Conservation (phyloP, 495 filamentous ascomycete genomes). For the Glonium stellatum region DNA sequence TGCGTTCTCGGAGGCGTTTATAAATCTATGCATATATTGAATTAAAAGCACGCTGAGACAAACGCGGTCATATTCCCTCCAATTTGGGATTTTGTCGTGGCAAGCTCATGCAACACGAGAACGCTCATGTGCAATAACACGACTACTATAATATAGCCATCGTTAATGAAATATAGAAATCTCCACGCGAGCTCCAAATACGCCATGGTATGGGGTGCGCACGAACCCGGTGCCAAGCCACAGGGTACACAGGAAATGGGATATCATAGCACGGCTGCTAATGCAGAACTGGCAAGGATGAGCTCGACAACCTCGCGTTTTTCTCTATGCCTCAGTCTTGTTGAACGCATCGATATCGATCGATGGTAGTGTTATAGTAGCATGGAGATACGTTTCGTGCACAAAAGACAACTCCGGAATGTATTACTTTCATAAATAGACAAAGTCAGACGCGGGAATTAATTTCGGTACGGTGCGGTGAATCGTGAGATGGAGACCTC, state of each 20-base stretch:
- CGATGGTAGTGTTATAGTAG: neutral
- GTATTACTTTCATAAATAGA: neutral
- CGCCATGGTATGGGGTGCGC: neutral
- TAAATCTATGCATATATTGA: neutral
- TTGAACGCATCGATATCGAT: neutral
- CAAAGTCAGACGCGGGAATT: neutral
- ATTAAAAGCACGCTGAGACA: neutral
- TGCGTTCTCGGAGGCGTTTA: neutral
- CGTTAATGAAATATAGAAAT: neutral
- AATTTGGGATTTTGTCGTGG: neutral
- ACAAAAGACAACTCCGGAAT: neutral
- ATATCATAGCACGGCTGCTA: neutral
- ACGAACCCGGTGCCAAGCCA: neutral
- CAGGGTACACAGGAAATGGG: neutral
- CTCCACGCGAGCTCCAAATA: neutral
- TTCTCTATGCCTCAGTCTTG: neutral
- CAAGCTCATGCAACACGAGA: constrained; percentile 1
- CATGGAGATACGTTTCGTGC: neutral
- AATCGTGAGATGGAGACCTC: constrained; percentile 1
- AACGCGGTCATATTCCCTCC: neutral
- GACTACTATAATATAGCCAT: constrained; percentile 2
- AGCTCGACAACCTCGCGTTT: neutral
- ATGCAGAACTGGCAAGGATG: neutral
- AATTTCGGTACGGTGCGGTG: constrained; percentile 10
- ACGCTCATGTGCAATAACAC: neutral